Base-by-base conservation (phyloP, 495 filamentous ascomycete species). In the Bacidia rubella region DNA sequence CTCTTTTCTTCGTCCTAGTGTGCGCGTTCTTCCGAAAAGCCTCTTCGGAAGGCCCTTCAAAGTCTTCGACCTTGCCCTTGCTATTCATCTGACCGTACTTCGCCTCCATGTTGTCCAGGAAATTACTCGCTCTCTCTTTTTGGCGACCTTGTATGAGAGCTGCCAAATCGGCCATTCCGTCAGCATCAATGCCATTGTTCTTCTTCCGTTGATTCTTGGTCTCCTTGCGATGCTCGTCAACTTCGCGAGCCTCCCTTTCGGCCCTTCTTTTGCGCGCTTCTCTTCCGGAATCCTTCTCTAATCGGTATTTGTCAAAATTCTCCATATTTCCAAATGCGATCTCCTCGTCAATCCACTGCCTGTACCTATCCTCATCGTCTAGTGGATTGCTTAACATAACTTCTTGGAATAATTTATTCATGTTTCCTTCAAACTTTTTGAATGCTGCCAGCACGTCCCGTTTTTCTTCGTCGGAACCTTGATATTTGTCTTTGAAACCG, bases 321-420 rank as follows among this genome's bases (percentile, higher is more conserved):
- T 83, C 63, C 2, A 88, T 82, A 35, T 83, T 74, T 0, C 75
- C 78, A 3, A 65, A 71, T 40, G 70, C 70, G 61, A 98, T 90
- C n/a, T 85, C 93, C 43, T 77, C 68, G 60, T 94, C 81, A 50
- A 98, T 86, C 25, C 90, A 85, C 3, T 54, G 67, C 7, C 84
- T 76, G 65, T 94, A 95, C 22, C 92, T 75, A 47, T 83, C 81
- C 51, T 97, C 92, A 54, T 97, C 92, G 52, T 90, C 84, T 0
- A 89, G 61, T 7, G 85, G 79, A 62, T 90, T 77, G 55, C 83
- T 88, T 21, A 92, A 73, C 86, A 97, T 90, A 10, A 98, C 82
- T 0, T 68, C 69, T 59, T 86, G 77, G 68, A 92, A 96, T 15
- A 98, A 68, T 11, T 58, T 62, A 56, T 82, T 78, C 76, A 95